Evolutionary conservation across 176 grass and related monocot species (phyloP).

Genomic region (Eragrostis nindensis): DNA sequence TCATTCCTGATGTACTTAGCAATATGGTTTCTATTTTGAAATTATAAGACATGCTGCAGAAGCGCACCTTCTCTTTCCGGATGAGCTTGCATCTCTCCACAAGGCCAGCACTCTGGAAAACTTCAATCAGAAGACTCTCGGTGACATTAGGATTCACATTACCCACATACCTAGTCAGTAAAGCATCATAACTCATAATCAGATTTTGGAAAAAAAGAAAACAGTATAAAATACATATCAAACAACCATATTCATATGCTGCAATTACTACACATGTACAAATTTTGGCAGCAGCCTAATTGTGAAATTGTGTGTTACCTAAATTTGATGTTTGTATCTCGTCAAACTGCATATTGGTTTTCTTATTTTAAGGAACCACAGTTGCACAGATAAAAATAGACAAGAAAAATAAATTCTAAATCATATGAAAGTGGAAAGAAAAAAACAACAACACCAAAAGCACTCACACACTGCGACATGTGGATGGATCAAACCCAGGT

Average conservation of each 20-base stretch:
- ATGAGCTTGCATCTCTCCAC: conserved; percentile 92
- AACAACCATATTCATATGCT: conserved; percentile 11
- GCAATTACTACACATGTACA: conserved; percentile 19
- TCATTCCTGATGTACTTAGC: neutral
- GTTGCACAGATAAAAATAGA: neutral
- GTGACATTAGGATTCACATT: conserved; percentile 77
- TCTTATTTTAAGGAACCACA: conserved; percentile 7
- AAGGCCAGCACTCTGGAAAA: conserved; percentile 73
- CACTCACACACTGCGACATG: conserved; percentile 96
- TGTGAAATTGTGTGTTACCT: conserved; percentile 18
- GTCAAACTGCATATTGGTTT: conserved; percentile 11
- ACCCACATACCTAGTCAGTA: conserved; percentile 76
- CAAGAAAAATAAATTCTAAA: neutral
- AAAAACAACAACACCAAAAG: conserved; percentile 59
- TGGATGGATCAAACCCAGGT: conserved; percentile 87
- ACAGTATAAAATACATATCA: conserved; percentile 17
- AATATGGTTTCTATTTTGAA: too few species aligned
- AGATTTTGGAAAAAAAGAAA: conserved; percentile 27
- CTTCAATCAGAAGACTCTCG: conserved; percentile 78
- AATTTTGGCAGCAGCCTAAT: conserved; percentile 4
- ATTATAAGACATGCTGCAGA: conserved; percentile 20
- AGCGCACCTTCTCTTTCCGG: conserved; percentile 82
- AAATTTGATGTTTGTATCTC: neutral
- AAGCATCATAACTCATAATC: conserved; percentile 29
- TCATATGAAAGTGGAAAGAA: conserved; percentile 44